Percentiles rank a stretch among this genome's conserved stretches.
These are phyloP conservation scores for Syzygium aqueum DNA, from an alignment of 345 rosid species.

Conservation along the genomic window DNA sequence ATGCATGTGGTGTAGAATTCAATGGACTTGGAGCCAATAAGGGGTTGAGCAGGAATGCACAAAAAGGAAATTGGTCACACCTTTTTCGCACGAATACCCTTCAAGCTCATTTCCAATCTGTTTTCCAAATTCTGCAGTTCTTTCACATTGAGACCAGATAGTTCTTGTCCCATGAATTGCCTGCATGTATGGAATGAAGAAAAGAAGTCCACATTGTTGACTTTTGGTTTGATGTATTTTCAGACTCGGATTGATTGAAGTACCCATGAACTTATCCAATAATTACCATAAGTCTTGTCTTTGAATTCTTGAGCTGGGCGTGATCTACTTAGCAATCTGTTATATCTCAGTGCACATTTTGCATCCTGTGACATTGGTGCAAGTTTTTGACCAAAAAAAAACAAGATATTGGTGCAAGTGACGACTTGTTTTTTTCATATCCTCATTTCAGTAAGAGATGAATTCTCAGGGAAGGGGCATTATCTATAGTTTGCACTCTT, in stretches of 20 bases:
- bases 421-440: not conserved
- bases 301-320: not conserved
- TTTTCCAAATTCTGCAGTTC: constrained; percentile 63
- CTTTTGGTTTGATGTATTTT: not conserved
- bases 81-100: constrained; percentile 55
- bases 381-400: not conserved
- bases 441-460: not conserved
- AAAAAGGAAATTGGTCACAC: constrained; percentile 10
- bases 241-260: not conserved
- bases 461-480: not conserved
- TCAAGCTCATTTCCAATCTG: constrained; percentile 61
- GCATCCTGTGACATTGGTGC: not conserved
- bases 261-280: not conserved
- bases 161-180: constrained; percentile 77
- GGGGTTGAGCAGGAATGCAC: not conserved
- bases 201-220: not conserved
- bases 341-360: not conserved
- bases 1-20: not conserved
- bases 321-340: not conserved
- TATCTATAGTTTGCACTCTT: not conserved
- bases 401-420: not conserved
- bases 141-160: constrained; percentile 49
- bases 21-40: not conserved
- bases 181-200: constrained; percentile 16
- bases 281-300: not conserved